Evolutionary conservation across 2,329 filamentous ascomycete genomes (phyloP), one percentile per base, ranked within the genome.

Genomic region (Colletotrichum camelliae): DNA sequence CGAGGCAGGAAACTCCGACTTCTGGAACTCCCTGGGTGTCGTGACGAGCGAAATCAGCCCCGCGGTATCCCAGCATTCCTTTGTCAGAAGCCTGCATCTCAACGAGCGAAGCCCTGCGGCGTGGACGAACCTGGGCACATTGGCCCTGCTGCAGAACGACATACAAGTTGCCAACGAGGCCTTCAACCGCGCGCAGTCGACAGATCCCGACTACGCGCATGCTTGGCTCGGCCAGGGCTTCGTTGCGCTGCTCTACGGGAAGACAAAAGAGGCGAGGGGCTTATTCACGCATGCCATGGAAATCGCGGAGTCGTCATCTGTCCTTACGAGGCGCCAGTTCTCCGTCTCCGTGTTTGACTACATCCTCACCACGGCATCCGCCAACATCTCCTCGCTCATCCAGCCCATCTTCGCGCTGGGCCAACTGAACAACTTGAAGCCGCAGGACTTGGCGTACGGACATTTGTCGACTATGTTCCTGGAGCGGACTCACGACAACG

Each of bases 21-120:
- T 98, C 83, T 99, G 97, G 97, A 98, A 98, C 81, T 94, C 97
- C 0, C 89, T 99, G 4, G 97, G 96, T 66, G 95, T 98, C 5
- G 95, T 95, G 31, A 98, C 97, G 3, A 96, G 95, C 77, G 92
- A 92, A 61, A 89, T 98, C 79, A 98, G 95, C 81, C 94, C 96
- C 0, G 93, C 94, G 72, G 95, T 99, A 3, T 93, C 97, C 0
- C 97, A 99, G 83, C 97, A 99, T 83, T 93, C 97, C 0, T 96
- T 99, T 80, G 94, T 98, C 15, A 91, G 97, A 79, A 98, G 96
- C 79, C 84, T 99, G n/a, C 94, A 97, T 83, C 88, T 99, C 18
- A 97, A 98, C 81, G 96, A 99, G 83, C 89, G 95, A 77, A 97
- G 93, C 78, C 93, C 95, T 1, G 92, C 94, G 78, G 90, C 93